Evolutionary conservation across 352 stramenopile genomes (phyloP).

Genomic region (Pythium rishiriense): DNA sequence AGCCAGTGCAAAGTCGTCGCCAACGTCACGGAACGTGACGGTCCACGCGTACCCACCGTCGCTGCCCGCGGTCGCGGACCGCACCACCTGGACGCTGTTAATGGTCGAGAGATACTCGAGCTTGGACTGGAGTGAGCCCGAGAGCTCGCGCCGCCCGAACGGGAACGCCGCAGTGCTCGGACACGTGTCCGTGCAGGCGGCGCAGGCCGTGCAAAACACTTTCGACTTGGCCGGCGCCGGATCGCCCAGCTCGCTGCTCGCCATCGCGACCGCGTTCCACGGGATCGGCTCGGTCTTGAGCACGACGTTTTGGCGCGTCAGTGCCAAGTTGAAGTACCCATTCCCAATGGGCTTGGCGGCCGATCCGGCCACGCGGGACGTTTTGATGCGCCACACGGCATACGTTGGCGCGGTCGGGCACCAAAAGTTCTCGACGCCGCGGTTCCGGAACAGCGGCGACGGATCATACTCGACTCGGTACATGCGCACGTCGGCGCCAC

Average conservation of each 20-base stretch:
- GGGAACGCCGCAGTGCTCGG: slow-evolving; percentile 20
- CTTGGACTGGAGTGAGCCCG: slow-evolving; percentile 77
- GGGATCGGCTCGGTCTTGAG: slow-evolving; percentile 83
- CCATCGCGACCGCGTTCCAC: slow-evolving; percentile 90
- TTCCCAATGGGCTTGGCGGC: slow-evolving; percentile 34
- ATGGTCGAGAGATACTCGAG: slow-evolving; percentile 50
- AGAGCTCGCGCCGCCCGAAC: slow-evolving; percentile 42
- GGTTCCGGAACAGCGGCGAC: slow-evolving; percentile 66
- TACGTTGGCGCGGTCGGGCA: slow-evolving; percentile 51
- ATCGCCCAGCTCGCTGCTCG: slow-evolving; percentile 78
- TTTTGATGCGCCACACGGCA: slow-evolving; percentile 62
- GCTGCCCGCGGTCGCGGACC: slow-evolving; percentile 39
- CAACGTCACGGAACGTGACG: slow-evolving; percentile 89
- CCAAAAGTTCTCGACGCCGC: slow-evolving; percentile 63
- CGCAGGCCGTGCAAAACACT: slow-evolving; percentile 67
- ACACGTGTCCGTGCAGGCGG: slow-evolving; percentile 39
- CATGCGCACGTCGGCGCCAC: slow-evolving; percentile 62
- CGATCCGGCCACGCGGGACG: slow-evolving; percentile 29
- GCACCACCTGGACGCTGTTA: slow-evolving; percentile 74
- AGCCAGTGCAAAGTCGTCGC: slow-evolving; percentile 75
- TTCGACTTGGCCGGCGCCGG: slow-evolving; percentile 31
- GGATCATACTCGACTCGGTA: slow-evolving; percentile 80
- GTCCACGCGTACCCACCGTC: slow-evolving; percentile 83
- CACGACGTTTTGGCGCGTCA: slow-evolving; percentile 49
- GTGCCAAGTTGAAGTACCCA: slow-evolving; percentile 58